phyloP scores from a whole-genome alignment of 805 yeast genomes.

The Candida boidinii region DNA sequence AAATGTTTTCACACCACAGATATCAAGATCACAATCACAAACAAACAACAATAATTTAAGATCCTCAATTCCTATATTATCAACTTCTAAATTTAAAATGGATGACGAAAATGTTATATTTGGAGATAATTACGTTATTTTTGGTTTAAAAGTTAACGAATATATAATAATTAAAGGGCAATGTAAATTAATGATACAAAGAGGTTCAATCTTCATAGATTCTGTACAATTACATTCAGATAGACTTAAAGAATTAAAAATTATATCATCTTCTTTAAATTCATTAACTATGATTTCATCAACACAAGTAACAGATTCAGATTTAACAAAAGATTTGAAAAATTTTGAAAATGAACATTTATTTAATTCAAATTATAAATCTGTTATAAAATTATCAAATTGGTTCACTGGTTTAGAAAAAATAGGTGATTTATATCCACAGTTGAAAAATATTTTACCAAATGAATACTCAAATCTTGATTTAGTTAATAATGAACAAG shows the following conservation, averaged over 20 bases:
- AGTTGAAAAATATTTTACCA: constrained; percentile 34
- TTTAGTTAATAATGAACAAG: constrained; percentile 10
- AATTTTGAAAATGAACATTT: constrained; percentile 28
- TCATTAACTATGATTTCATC: constrained; percentile 37
- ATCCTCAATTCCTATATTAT: background rate
- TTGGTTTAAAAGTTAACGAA: constrained; percentile 37
- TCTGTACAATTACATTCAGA: constrained; percentile 25
- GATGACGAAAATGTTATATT: constrained; percentile 29
- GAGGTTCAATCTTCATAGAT: constrained; percentile 41
- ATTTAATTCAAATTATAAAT: constrained; percentile 30
- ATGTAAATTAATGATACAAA: constrained; percentile 30
- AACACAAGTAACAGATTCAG: constrained; percentile 28
- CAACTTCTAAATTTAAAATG: constrained; percentile 29
- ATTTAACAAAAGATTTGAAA: constrained; percentile 17
- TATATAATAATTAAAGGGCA: constrained; percentile 39
- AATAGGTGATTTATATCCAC: constrained; percentile 33
- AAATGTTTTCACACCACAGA: too few species aligned
- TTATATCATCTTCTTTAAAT: constrained; percentile 26
- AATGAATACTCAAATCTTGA: constrained; percentile 3
- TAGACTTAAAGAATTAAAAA: constrained; percentile 7
- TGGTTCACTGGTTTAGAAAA: constrained; percentile 35
- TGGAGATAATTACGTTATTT: constrained; percentile 21
- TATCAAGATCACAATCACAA: background rate
- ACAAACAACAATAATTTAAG: background rate
- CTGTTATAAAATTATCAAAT: constrained; percentile 32